Evolutionary conservation across 139 green algal genomes (phyloP).

Genomic region (Zygnema circumcarinatum): DNA sequence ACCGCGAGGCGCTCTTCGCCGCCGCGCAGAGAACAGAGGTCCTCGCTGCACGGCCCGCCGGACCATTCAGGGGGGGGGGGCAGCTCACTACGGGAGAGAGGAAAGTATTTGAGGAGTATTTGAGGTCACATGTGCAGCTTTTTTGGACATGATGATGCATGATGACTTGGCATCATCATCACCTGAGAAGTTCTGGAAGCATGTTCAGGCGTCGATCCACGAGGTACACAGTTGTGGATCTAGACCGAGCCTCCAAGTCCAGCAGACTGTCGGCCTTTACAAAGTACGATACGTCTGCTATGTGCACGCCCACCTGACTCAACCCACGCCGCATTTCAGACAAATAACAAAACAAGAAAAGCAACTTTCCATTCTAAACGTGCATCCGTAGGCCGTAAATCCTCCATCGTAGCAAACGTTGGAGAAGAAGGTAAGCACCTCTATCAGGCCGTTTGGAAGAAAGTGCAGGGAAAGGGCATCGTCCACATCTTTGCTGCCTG

Average conservation of each 20-base stretch:
- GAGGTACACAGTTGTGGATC: slow-evolving; percentile 63
- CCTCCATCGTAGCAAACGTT: no score
- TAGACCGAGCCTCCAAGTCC: slow-evolving; percentile 72
- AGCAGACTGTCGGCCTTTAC: slow-evolving; percentile 68
- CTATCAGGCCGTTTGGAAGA: slow-evolving; percentile 18
- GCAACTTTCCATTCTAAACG: no score
- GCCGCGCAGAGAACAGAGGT: slow-evolving; percentile 83
- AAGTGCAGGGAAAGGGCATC: slow-evolving; percentile 58
- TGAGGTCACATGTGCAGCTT: no score
- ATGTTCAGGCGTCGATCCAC: slow-evolving; percentile 40
- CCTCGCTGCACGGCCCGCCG: slow-evolving; percentile 79
- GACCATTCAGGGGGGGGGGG: not conserved
- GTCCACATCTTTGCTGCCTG: slow-evolving; percentile 66
- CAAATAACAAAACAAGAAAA: slow-evolving; percentile 9
- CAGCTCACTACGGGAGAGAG: no score
- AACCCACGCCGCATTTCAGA: not conserved
- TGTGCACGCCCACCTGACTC: slow-evolving; percentile 65
- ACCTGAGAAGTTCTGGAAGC: slow-evolving; percentile 50
- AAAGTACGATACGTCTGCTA: slow-evolving; percentile 68
- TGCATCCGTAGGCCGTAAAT: no score
- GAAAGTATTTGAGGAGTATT: no score
- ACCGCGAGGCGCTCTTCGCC: slow-evolving; percentile 87
- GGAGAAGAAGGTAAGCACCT: slow-evolving; percentile 35
- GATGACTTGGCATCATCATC: no score
- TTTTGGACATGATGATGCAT: no score